A percentile compares a stretch with the other conserved stretches of the same genome.
These are phyloP conservation scores for Pseudohyphozyma bogoriensis DNA, from an alignment of 768 basidiomycete species.

Conservation along the genomic window DNA sequence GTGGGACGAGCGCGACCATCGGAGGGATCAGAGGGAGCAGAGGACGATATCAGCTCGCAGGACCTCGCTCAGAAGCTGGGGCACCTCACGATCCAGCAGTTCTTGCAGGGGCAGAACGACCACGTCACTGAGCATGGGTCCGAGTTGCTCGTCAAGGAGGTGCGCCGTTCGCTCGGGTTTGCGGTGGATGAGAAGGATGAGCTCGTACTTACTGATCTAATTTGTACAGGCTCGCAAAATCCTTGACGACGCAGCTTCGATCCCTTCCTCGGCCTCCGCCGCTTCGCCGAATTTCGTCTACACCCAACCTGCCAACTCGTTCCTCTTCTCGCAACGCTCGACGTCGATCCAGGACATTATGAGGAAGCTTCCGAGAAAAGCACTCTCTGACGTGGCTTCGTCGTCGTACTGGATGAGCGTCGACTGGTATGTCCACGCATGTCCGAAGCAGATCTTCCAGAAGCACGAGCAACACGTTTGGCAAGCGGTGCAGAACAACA, in stretches of 20 bases:
- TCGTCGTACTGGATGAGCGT: background rate
- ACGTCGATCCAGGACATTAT: background rate
- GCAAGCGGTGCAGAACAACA: background rate
- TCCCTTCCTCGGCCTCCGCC: background rate
- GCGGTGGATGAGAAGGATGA: no score
- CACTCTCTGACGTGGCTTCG: background rate
- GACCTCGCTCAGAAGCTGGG: background rate
- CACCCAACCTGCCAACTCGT: background rate
- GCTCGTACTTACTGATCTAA: no score
- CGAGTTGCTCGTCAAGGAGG: background rate
- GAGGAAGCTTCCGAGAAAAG: background rate
- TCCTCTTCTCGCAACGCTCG: background rate
- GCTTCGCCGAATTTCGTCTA: background rate
- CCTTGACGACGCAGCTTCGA: background rate
- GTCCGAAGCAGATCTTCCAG: background rate
- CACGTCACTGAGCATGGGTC: background rate
- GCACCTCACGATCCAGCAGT: slow-evolving; percentile 1
- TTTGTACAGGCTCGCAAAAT: background rate
- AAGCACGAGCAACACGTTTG: background rate
- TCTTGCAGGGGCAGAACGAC: background rate
- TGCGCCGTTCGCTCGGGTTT: background rate
- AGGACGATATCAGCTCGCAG: background rate
- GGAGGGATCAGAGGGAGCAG: no score
- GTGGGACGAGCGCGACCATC: background rate
- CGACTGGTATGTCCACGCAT: background rate